Base-by-base conservation (phyloP, 1,284 basidiomycete genomes). In the Laetiporus sulphureus region DNA sequence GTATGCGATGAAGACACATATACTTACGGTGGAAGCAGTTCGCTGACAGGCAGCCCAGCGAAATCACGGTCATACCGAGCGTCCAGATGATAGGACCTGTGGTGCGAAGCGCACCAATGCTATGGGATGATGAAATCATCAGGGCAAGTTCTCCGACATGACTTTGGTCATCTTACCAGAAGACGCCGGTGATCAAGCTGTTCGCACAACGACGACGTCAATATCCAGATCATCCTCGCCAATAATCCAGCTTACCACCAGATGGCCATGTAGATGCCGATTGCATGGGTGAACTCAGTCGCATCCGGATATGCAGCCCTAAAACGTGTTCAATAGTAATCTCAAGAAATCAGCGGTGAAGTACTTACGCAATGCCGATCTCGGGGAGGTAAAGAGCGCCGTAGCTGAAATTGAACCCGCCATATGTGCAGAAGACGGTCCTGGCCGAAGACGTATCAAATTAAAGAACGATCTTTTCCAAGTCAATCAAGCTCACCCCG, bases 251-350 rank as follows among this genome's bases (percentile, higher is more conserved):
- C 43, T 27, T 30, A 45, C 43, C 36, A 38, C 44, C 44, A 45
- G 32, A 45, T 45, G 6, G 44, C 44, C 29, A 45, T 5, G 23
- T 41, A 45, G 44, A 45, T 45, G 27, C 44, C 44, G 30, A 45
- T 21, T 3, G 44, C 44, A 22, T 45, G 39, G 11, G 39, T 38
- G 40, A 41, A 45, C 22, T 45, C 44, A 20, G 36, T 30, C 31
- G 38, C 21, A 13, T 41, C 44, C 12, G 44, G 41, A 27, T 45
- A 45, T 19, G 44, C 44, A 12, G 19, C 2, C 35, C 44, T 45
- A 21, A 15, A 10, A 12, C 27, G 18, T 6, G 3, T 3, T 41
- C 5, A 34, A 24, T 23, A 24, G 12, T 18, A 33, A 15, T 18
- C 7, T 3, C 27, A 8, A 1, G 18, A 4, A n/a, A 20, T n/a